These are phyloP conservation scores for Chionographis japonica DNA, from an alignment of 106 monocot genomes.

Conservation along the genomic window DNA sequence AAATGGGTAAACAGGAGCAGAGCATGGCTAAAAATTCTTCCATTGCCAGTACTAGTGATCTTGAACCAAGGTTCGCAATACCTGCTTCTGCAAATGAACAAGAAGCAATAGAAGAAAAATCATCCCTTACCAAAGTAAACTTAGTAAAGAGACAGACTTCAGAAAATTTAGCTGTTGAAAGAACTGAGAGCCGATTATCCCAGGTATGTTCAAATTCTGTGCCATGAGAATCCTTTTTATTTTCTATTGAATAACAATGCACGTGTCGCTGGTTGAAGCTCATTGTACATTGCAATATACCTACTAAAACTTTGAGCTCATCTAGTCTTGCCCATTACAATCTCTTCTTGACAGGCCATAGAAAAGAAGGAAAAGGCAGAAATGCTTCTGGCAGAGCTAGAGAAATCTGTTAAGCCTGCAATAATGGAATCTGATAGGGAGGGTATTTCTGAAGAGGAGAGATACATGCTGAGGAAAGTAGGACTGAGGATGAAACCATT, in stretches of 20 bases:
- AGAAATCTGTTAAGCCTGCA: conserved; percentile 27
- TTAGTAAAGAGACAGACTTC: conserved; percentile 3
- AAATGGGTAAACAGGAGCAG: conserved; percentile 20
- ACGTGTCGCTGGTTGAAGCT: not conserved
- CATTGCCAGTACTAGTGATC: not conserved
- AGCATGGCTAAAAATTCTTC: conserved; percentile 7
- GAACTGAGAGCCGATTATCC: conserved; percentile 43
- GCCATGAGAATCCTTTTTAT: not conserved
- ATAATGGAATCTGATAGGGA: conserved; percentile 59
- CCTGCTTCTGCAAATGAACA: conserved; percentile 14
- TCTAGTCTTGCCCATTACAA: not conserved
- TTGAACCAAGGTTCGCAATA: not conserved
- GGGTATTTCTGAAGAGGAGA: conserved; percentile 87
- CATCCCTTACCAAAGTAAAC: not conserved
- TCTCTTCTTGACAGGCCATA: conserved; percentile 37
- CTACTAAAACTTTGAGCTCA: too few species aligned
- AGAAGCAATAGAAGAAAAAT: conserved; percentile 10
- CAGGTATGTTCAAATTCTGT: conserved; percentile 21
- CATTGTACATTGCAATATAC: too few species aligned
- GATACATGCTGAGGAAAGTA: conserved; percentile 90
- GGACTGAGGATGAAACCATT: conserved; percentile 90
- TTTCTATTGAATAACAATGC: not conserved
- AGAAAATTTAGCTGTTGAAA: conserved; percentile 20
- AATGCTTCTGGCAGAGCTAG: conserved; percentile 60
- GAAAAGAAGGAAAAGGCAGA: conserved; percentile 76